Percentiles rank a stretch among this genome's conserved stretches.
Conservation (phyloP, 805 yeast genomes). For the Kodamaea jinghongensis region DNA sequence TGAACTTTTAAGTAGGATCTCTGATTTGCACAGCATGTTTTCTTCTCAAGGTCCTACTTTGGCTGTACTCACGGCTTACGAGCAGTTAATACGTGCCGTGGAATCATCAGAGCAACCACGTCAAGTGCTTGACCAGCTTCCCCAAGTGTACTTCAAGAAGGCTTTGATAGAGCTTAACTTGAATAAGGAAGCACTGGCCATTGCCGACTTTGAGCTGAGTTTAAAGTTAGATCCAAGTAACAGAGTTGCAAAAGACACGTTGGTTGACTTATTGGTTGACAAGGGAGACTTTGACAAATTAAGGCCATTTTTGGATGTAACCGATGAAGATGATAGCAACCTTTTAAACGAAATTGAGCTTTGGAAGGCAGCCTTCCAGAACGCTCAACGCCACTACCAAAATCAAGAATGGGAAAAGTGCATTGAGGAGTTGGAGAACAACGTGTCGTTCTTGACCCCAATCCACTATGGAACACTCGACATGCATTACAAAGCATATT, state of each 20-base stretch:
- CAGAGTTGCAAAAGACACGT: conserved; percentile 48
- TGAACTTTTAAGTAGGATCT: conserved; percentile 5
- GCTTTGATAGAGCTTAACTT: conserved; percentile 60
- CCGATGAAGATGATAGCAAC: conserved; percentile 1
- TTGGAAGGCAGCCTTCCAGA: conserved; percentile 17
- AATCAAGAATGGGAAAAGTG: conserved; percentile 22
- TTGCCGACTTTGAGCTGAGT: conserved; percentile 50
- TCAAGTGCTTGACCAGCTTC: conserved; percentile 19
- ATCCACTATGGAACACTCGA: conserved; percentile 36
- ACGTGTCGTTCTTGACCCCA: conserved; percentile 39
- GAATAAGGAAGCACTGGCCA: conserved; percentile 52
- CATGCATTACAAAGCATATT: conserved; percentile 20
- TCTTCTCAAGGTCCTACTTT: conserved; percentile 30
- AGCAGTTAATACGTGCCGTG: conserved; percentile 9
- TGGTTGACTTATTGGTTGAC: conserved; percentile 48
- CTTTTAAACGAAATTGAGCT: conserved; percentile 14
- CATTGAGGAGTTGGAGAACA: conserved; percentile 24
- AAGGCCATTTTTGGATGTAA: conserved; percentile 2
- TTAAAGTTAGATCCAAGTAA: conserved; percentile 40
- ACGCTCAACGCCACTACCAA: conserved; percentile 13
- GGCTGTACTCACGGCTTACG: conserved; percentile 25
- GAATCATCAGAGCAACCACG: conserved; percentile 5
- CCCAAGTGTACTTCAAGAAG: conserved; percentile 54
- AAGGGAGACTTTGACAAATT: conserved; percentile 46
- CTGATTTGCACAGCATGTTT: conserved; percentile 14